Base-by-base conservation (phyloP, 2,329 filamentous ascomycete species). In the Apiospora malaysiana region DNA sequence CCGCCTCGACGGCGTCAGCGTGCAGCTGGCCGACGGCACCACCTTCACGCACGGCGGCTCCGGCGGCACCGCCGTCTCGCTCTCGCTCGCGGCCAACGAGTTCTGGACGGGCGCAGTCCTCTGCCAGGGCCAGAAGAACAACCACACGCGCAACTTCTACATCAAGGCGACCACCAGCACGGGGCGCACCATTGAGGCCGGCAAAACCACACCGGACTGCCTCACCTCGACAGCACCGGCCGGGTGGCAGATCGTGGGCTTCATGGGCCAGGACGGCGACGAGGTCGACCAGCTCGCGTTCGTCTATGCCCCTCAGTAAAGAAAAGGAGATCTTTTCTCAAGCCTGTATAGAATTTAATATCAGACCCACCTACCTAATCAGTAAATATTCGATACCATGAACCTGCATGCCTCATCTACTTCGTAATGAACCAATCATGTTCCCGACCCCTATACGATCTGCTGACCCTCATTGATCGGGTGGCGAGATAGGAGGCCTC, bases 231-330 rank as follows among this genome's bases (percentile, higher is more conserved):
- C 76, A n/a, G 86, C 86, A 1, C 85, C 84, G 25, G 71, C 72
- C 1, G 87, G 86, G 2, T 88, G 84, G 82, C 83, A 83, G 68
- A 85, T 89, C 76, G 83, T 87, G n/a, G 87, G 87, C 4, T 88
- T 85, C 73, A 75, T 85, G 69, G 87, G 87, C 21, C 83, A 86
- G 75, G 79, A 76, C 71, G 88, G 86, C 0, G 86, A 88, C 71
- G 87, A 89, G 79, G 75, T 90, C 63, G 88, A 90, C 76, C 84
- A 86, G 77, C 75, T 90, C 47, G 87, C 78, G 0, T 84, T 87
- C 72, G 77, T 86, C 40, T 87, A 84, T 72, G 84, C 82, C 23
- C 82, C 82, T 21, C 79, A 81, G 76, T 85, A 79, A 71, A n/a
- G 27, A 14, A 6, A n/a, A 56, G 21, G 10, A 18, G 9, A 16